Conservation (phyloP, 2,329 filamentous ascomycete genomes). For the Colletotrichum echinochloae region DNA sequence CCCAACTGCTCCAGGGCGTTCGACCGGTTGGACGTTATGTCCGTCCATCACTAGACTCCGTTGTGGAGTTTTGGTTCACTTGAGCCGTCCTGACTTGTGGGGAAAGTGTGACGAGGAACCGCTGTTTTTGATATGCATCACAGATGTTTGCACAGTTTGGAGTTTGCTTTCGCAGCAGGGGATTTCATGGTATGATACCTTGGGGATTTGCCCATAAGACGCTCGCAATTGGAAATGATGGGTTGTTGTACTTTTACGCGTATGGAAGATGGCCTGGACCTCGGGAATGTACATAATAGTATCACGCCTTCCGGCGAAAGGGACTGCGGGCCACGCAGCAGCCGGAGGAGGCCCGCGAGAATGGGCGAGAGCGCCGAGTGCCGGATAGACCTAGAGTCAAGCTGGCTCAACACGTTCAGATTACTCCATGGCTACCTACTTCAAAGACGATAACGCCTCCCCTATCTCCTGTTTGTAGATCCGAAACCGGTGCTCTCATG, state of each 20-base stretch:
- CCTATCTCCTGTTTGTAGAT: conserved; percentile 70
- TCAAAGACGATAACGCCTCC: conserved; percentile 13
- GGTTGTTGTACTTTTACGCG: conserved; percentile 42
- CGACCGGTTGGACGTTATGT: conserved; percentile 90
- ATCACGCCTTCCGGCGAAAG: background rate
- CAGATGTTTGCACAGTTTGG: conserved; percentile 29
- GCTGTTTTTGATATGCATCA: conserved; percentile 26
- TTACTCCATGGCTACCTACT: conserved; percentile 36
- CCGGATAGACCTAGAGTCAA: conserved; percentile 40
- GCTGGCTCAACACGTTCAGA: conserved; percentile 26
- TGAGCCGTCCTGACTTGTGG: background rate
- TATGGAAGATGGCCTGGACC: conserved; percentile 38
- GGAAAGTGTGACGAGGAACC: background rate
- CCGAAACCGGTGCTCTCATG: conserved; percentile 81
- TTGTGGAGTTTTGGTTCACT: background rate
- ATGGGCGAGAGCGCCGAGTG: conserved; percentile 12
- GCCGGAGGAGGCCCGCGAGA: conserved; percentile 5
- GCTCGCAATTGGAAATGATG: conserved; percentile 40
- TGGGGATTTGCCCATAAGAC: conserved; percentile 29
- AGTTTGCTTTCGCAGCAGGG: conserved; percentile 37
- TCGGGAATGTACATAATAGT: conserved; percentile 40
- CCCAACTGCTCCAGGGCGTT: conserved; percentile 94
- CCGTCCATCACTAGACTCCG: conserved; percentile 62
- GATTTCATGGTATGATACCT: conserved; percentile 41
- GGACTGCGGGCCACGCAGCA: conserved; percentile 16